A percentile compares a stretch with the other conserved stretches of the same genome.
Evolutionary conservation across 495 filamentous ascomycete genomes (phyloP).

Genomic region (Lasiosphaeris hirsuta): DNA sequence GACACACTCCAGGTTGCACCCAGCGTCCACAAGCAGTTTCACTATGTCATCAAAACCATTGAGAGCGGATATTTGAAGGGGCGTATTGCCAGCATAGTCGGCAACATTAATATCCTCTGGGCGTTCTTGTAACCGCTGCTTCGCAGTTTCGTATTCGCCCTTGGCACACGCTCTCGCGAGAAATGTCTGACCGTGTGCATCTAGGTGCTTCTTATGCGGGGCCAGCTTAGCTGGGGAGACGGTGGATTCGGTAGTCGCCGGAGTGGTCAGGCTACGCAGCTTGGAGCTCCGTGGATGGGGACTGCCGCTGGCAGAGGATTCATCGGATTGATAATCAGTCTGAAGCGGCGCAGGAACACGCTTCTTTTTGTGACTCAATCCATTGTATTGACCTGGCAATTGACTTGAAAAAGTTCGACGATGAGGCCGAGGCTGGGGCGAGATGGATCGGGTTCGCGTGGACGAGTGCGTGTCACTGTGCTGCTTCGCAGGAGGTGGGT

Average conservation of each 20-base stretch:
- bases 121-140: constrained; percentile 64
- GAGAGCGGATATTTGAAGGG: constrained; percentile 84
- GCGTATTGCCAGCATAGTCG: constrained; percentile 92
- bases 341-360: constrained; percentile 55
- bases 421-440: constrained; percentile 56
- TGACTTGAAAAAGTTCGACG: constrained; percentile 66
- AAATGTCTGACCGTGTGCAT: constrained; percentile 79
- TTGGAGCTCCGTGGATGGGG: constrained; percentile 65
- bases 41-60: constrained; percentile 81
- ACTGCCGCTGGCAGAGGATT: constrained; percentile 69
- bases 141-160: constrained; percentile 68
- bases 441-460: constrained; percentile 58
- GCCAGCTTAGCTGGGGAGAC: constrained; percentile 66
- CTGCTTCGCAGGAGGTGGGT: constrained; percentile 26
- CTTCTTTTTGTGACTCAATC: constrained; percentile 54
- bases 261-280: constrained; percentile 60
- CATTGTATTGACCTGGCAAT: constrained; percentile 48
- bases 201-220: constrained; percentile 73
- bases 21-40: constrained; percentile 71
- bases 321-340: constrained; percentile 67
- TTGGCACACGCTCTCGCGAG: constrained; percentile 80
- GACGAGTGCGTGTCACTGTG: constrained; percentile 37
- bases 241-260: constrained; percentile 49
- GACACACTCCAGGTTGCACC: constrained; percentile 73
- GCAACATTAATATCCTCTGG: constrained; percentile 83